Conservation (phyloP, 768 basidiomycete genomes). For the Dioszegia crocea region DNA sequence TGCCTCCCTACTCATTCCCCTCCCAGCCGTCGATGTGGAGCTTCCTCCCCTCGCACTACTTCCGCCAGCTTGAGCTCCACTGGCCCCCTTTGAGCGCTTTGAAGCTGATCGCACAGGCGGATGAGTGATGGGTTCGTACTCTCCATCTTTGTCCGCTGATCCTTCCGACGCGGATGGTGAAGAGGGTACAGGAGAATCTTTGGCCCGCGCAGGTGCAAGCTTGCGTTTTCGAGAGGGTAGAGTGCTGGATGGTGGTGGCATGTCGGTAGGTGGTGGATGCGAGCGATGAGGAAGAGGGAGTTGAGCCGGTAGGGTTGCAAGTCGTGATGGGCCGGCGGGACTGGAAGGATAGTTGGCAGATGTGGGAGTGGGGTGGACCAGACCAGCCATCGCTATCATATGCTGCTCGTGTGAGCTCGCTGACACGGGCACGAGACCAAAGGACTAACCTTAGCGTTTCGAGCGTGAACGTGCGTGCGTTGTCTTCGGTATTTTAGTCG, state of each 20-base stretch:
- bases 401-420: not conserved
- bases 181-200: slow-evolving; percentile 1
- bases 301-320: not conserved
- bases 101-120: not conserved
- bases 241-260: slow-evolving; percentile 2
- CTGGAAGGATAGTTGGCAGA: not conserved
- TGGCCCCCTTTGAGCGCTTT: not conserved
- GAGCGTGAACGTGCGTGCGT: not conserved
- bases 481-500: no score
- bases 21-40: not conserved
- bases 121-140: not conserved
- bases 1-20: slow-evolving; percentile 57
- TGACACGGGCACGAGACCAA: not conserved
- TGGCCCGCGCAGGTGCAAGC: not conserved
- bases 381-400: not conserved
- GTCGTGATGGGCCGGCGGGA: no score
- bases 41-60: not conserved
- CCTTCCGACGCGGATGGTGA: slow-evolving; percentile 2
- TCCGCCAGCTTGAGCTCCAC: not conserved
- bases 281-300: not conserved
- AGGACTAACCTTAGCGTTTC: not conserved
- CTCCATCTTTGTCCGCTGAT: slow-evolving; percentile 1
- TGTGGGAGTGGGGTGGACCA: not conserved
- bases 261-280: not conserved
- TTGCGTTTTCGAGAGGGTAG: slow-evolving; percentile 11